These are phyloP conservation scores for Globisporangium takayamanum DNA, from an alignment of 352 stramenopile species.

Conservation along the genomic window DNA sequence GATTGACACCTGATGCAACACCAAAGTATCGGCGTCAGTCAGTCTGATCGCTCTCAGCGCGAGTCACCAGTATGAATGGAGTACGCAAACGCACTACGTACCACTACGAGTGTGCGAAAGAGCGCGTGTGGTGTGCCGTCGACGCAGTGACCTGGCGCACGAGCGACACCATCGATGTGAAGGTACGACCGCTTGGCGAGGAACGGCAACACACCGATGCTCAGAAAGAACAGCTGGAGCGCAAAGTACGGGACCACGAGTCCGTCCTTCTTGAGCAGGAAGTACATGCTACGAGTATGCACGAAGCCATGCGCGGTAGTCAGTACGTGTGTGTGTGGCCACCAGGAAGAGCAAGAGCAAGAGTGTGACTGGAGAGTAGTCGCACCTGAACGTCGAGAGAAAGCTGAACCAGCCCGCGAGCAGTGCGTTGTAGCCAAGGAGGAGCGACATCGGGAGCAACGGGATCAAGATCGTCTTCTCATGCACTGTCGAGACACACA, in stretches of 20 bases:
- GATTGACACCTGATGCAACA: constrained; percentile 39
- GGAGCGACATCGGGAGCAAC: constrained; percentile 87
- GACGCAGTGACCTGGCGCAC: constrained; percentile 31
- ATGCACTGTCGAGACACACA: constrained; percentile 65
- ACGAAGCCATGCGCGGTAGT: background rate
- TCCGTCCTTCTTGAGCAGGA: constrained; percentile 78
- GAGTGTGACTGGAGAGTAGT: background rate
- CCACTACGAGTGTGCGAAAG: constrained; percentile 39
- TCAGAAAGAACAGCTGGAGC: constrained; percentile 41
- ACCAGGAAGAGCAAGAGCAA: background rate
- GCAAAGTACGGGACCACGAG: constrained; percentile 68
- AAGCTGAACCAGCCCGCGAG: constrained; percentile 73
- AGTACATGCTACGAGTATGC: constrained; percentile 61
- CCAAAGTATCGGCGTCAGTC: background rate
- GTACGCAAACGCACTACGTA: constrained; percentile 17
- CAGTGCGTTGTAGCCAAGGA: constrained; percentile 58
- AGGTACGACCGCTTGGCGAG: constrained; percentile 26
- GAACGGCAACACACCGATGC: constrained; percentile 41
- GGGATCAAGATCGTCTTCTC: constrained; percentile 95
- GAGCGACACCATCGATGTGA: constrained; percentile 12
- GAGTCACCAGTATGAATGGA: constrained; percentile 4
- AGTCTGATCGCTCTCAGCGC: background rate
- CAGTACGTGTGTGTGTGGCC: background rate
- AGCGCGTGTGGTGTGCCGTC: constrained; percentile 28
- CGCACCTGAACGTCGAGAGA: constrained; percentile 79